Evolutionary conservation across 495 filamentous ascomycete genomes (phyloP), one percentile per base, ranked within the genome.

Genomic region (Hypoxylon cercidicola): DNA sequence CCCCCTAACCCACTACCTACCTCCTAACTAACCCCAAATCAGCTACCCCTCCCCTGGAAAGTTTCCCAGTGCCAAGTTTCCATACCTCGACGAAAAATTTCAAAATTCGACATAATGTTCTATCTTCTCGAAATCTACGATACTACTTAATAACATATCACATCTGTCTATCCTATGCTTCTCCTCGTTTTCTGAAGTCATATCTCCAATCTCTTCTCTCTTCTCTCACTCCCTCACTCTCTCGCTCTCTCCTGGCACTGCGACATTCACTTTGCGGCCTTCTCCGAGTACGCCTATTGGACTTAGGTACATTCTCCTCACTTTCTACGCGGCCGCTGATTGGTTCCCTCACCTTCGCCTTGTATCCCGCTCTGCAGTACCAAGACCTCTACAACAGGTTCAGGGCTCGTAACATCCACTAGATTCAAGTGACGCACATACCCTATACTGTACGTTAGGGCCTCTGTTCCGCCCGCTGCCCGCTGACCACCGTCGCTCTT

Each of bases 51-150:
- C 62, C 55, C 50, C 55, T 61, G 39, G 56, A 52, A 62, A 48
- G 28, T 4, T 45, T 40, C 39, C 55, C 13, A 64, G 55, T 56
- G 65, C 65, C 65, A 68, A 68, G 65, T 64, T 68, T 60, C 60
- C 60, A 60, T 63, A 49, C 55, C 32, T 61, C 37, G 54, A 11
- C 40, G 34, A 58, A 25, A 51, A 60, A 58, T 60, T 25, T 9
- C 34, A 40, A 32, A 40, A 32, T 21, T 67, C 34, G 61, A 53
- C 39, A 40, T 67, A 48, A 45, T 32, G 30, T 51, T 34, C 35
- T 20, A 37, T 55, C 55, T 68, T 51, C 43, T 66, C 40, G 64
- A 67, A 58, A 54, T 60, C 49, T 60, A 37, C 54, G 25, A 55
- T 59, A 59, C 47, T 55, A 61, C 39, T 45, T 62, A 55, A 59